Base-by-base conservation (phyloP, 2,329 filamentous ascomycete species). In the Chaetomium olivaceum region DNA sequence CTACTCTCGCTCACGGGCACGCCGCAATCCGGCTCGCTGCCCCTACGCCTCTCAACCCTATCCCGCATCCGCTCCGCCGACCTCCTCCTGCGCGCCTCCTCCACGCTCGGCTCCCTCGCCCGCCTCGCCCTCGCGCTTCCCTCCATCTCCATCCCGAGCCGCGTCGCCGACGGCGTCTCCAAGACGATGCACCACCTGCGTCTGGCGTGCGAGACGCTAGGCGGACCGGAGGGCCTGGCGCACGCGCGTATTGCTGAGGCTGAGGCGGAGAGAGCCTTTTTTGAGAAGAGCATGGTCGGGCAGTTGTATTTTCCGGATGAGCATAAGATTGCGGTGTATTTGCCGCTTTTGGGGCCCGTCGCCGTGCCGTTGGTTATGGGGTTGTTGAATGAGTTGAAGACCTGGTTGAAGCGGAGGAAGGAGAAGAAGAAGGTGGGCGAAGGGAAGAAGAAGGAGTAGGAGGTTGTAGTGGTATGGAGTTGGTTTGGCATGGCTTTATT, bases 251-350 rank as follows among this genome's bases (percentile, higher is more conserved):
- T 92, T 56, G 95, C 95, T 6, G 93, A 97, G 77, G 85, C 87
- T 2, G 92, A 96, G 75, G 94, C 93, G 0, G 95, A 99, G 76
- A 88, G 90, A 67, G 94, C 94, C 0, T 99, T 99, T 78, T 99
- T 99, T 72, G 95, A 99, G 78, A 96, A 96, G 79, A 96, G 91
- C 74, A 99, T 99, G 95, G 95, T 99, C 14, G 95, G 93, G 0
- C 95, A 98, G 79, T 89, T 98, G 2, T 99, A 98, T 77, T 99
- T 99, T 77, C 95, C 95, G 0, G 95, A 99, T 74, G 95, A 99
- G 80, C 95, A 99, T 77, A 99, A 98, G 78, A 87, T 99, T 27
- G 95, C 95, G 0, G 95, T 99, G 0, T 99, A 99, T 76, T 79
- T 99, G 72, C 95, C 95, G 1, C 80, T 99, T 12, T 80, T 99